Conservation (phyloP, 139 green algal species). For the Tetratostichococcus sp. region DNA sequence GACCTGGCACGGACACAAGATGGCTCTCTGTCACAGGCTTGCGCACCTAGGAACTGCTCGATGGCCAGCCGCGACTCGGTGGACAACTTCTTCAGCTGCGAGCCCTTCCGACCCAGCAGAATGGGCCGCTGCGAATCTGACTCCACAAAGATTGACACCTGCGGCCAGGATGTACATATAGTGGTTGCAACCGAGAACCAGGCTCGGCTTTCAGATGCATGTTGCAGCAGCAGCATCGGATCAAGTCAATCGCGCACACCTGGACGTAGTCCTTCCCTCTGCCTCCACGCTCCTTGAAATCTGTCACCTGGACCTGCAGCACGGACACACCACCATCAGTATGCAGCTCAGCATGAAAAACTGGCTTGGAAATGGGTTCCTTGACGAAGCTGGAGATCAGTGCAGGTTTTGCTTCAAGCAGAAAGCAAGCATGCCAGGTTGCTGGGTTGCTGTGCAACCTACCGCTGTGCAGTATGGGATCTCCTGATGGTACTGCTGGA, state of each 20-base stretch:
- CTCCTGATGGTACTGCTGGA: constrained; percentile 87
- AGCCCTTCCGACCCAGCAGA: constrained; percentile 67
- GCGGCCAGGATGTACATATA: too few species aligned
- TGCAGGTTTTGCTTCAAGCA: too few species aligned
- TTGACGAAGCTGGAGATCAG: too few species aligned
- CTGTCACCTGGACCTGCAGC: constrained; percentile 69
- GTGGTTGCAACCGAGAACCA: too few species aligned
- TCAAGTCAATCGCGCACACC: too few species aligned
- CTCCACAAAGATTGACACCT: constrained; percentile 54
- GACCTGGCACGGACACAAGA: background rate
- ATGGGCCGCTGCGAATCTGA: constrained; percentile 71
- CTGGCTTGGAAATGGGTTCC: too few species aligned
- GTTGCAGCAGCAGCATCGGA: background rate
- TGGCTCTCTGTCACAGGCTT: background rate
- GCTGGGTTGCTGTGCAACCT: too few species aligned
- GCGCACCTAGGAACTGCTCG: constrained; percentile 72
- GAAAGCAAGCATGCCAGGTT: too few species aligned
- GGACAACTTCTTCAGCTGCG: constrained; percentile 58
- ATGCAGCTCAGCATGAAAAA: too few species aligned
- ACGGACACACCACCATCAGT: too few species aligned
- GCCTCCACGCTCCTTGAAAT: constrained; percentile 66
- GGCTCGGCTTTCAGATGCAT: too few species aligned
- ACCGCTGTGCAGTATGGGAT: constrained; percentile 86
- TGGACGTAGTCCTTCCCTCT: constrained; percentile 63
- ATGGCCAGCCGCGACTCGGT: constrained; percentile 61